Evolutionary conservation across 2,329 filamentous ascomycete species (phyloP).

Genomic region (Colletotrichum ledebouriae): DNA sequence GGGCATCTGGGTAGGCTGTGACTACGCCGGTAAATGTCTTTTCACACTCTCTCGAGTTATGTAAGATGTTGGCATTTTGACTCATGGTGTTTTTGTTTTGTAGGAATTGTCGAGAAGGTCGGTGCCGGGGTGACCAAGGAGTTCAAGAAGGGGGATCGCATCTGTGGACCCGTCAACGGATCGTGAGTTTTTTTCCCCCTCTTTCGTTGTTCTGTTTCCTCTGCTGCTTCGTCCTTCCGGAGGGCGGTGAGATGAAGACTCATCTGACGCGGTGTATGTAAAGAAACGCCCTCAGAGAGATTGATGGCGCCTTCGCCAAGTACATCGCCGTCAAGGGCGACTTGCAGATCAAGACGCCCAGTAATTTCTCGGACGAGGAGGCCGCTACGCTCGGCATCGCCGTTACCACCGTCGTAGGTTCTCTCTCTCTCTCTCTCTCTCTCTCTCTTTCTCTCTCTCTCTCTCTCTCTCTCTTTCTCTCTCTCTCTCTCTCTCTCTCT

Average conservation of each 20-base stretch:
- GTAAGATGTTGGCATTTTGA: too few species aligned
- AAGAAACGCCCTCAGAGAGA: constrained; percentile 45
- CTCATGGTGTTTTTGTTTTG: too few species aligned
- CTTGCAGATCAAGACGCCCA: constrained; percentile 59
- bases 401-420: constrained; percentile 56
- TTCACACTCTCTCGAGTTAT: too few species aligned
- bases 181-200: constrained; percentile 39
- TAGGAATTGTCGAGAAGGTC: constrained; percentile 57
- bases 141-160: constrained; percentile 62
- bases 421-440: not conserved
- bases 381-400: constrained; percentile 61
- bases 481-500: not conserved
- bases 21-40: constrained; percentile 56
- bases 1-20: constrained; percentile 54
- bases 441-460: not conserved
- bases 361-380: constrained; percentile 59
- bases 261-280: not conserved
- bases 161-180: constrained; percentile 58
- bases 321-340: constrained; percentile 56
- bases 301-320: constrained; percentile 59
- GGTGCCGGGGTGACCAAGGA: constrained; percentile 57
- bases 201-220: not conserved
- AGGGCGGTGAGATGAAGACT: too few species aligned
- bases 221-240: too few species aligned
- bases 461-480: too few species aligned